Evolutionary conservation across 768 basidiomycete genomes (phyloP).

Genomic region (Serendipita sp.): DNA sequence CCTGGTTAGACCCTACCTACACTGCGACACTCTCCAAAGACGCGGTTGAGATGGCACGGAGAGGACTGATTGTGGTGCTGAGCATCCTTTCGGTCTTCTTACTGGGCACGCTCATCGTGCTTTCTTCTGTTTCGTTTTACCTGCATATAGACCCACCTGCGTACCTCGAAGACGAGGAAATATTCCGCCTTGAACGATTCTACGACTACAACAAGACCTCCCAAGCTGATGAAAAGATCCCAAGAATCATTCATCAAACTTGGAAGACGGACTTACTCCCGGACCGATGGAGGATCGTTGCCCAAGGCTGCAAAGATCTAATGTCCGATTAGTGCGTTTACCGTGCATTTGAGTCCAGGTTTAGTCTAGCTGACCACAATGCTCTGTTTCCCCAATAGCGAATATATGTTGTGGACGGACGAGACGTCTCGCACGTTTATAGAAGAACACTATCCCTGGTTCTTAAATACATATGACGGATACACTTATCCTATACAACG

Average conservation of each 20-base stretch:
- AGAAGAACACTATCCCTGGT: slow-evolving; percentile 74
- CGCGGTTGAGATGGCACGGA: slow-evolving; percentile 23
- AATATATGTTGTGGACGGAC: slow-evolving; percentile 98
- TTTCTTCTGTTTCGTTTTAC: slow-evolving; percentile 82
- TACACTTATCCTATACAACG: slow-evolving; percentile 89
- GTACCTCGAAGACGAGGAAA: slow-evolving; percentile 64
- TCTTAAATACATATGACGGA: slow-evolving; percentile 81
- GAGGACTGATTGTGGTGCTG: slow-evolving; percentile 33
- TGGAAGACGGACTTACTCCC: slow-evolving; percentile 91
- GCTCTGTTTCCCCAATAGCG: slow-evolving; percentile 29
- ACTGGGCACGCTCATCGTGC: slow-evolving; percentile 74
- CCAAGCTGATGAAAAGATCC: slow-evolving; percentile 55
- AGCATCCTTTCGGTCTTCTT: slow-evolving; percentile 59
- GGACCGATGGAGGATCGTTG: slow-evolving; percentile 59
- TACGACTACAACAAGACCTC: slow-evolving; percentile 31
- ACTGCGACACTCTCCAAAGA: slow-evolving; percentile 8
- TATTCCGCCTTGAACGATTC: slow-evolving; percentile 18
- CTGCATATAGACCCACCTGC: slow-evolving; percentile 64
- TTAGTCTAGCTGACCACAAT: slow-evolving; percentile 1
- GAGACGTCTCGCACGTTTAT: slow-evolving; percentile 80
- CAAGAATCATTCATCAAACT: slow-evolving; percentile 91
- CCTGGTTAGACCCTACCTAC: slow-evolving; percentile 12
- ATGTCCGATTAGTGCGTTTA: slow-evolving; percentile 87
- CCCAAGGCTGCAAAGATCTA: slow-evolving; percentile 72
- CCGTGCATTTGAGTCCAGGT: slow-evolving; percentile 6